Conservation (phyloP, 352 stramenopile species). For the Peronospora tabacina region DNA sequence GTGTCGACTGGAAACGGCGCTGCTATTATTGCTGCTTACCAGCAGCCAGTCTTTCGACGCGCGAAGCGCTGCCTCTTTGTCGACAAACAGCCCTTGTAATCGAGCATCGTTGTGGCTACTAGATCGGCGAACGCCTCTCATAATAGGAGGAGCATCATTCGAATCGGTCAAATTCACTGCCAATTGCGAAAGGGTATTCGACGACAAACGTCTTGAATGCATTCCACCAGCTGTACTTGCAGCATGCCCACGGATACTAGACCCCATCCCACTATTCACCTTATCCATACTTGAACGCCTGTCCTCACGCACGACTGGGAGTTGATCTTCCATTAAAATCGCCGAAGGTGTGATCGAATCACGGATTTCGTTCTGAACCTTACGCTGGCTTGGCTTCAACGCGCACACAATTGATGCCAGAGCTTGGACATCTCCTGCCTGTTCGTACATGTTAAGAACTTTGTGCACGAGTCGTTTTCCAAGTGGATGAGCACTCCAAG, state of each 20-base stretch:
- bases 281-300: slow-evolving; percentile 18
- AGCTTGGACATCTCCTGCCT: slow-evolving; percentile 61
- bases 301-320: slow-evolving; percentile 28
- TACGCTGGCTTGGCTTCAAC: slow-evolving; percentile 36
- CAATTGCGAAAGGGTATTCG: slow-evolving; percentile 31
- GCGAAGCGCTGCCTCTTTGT: slow-evolving; percentile 22
- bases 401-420: slow-evolving; percentile 75
- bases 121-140: slow-evolving; percentile 44
- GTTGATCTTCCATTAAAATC: slow-evolving; percentile 28
- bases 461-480: slow-evolving; percentile 69
- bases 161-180: slow-evolving; percentile 17
- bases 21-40: slow-evolving; percentile 16
- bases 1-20: slow-evolving; percentile 23
- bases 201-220: slow-evolving; percentile 25
- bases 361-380: slow-evolving; percentile 11
- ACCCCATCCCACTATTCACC: slow-evolving; percentile 3
- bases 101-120: slow-evolving; percentile 58
- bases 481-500: slow-evolving; percentile 77
- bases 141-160: slow-evolving; percentile 37
- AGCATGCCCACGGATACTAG: slow-evolving; percentile 3
- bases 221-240: slow-evolving; percentile 13
- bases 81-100: slow-evolving; percentile 12
- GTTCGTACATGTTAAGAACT: slow-evolving; percentile 73
- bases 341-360: slow-evolving; percentile 14
- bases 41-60: slow-evolving; percentile 45